Conservation (phyloP, 768 basidiomycete genomes). For the Leucocoprinus leucothites region DNA sequence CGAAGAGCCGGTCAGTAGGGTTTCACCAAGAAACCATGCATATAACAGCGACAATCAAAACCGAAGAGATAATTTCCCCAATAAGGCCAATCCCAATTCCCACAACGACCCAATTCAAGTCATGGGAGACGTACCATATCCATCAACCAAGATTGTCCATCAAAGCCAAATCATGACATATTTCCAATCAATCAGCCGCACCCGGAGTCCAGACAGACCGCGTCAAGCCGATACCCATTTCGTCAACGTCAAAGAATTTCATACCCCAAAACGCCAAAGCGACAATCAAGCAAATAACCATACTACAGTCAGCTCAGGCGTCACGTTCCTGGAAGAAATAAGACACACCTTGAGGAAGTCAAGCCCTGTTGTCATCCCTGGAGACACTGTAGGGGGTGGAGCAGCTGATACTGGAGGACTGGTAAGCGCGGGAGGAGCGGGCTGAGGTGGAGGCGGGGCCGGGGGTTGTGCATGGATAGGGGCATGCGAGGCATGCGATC, state of each 20-base stretch:
- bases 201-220: not conserved
- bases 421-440: slow-evolving; percentile 11
- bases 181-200: slow-evolving; percentile 3
- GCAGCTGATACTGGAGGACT: slow-evolving; percentile 13
- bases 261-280: slow-evolving; percentile 8
- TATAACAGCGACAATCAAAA: not conserved
- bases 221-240: slow-evolving; percentile 7
- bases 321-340: not conserved
- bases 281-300: slow-evolving; percentile 7
- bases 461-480: slow-evolving; percentile 15
- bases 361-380: slow-evolving; percentile 16
- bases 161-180: not conserved
- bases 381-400: slow-evolving; percentile 10
- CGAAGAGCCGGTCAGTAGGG: not conserved
- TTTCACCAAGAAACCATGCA: not conserved
- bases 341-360: slow-evolving; percentile 29
- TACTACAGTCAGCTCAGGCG: not conserved
- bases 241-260: slow-evolving; percentile 2
- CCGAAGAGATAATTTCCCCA: not conserved
- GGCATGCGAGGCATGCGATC: slow-evolving; percentile 24
- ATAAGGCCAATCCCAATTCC: not conserved
- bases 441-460: slow-evolving; percentile 14
- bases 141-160: not conserved
- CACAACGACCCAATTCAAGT: not conserved
- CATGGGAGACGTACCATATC: not conserved